Conservation (phyloP, 352 stramenopile genomes). For the Phytophthora colocasiae region DNA sequence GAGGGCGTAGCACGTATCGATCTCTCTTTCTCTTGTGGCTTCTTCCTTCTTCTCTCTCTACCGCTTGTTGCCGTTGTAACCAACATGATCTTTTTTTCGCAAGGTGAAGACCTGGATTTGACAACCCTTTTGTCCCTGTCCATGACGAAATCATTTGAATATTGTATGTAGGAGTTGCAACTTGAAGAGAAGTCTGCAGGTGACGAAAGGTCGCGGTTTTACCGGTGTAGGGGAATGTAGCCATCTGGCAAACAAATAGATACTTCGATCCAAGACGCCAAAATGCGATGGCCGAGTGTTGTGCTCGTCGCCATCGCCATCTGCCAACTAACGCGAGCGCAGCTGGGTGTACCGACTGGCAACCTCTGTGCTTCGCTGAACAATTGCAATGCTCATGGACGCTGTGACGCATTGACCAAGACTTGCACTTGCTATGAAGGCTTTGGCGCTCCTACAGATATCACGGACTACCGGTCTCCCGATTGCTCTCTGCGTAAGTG, state of each 20-base stretch:
- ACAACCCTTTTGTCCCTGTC: constrained; percentile 13
- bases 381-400: constrained; percentile 91
- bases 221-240: constrained; percentile 14
- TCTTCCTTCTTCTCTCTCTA: constrained; percentile 14
- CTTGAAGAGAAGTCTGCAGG: not conserved
- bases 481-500: constrained; percentile 82
- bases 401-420: constrained; percentile 84
- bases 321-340: constrained; percentile 23
- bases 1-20: constrained; percentile 6
- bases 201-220: constrained; percentile 23
- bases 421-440: constrained; percentile 91
- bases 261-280: not conserved
- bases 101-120: constrained; percentile 1
- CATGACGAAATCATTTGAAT: constrained; percentile 4
- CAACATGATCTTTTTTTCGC: constrained; percentile 34
- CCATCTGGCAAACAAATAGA: constrained; percentile 16
- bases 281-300: not conserved
- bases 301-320: constrained; percentile 3
- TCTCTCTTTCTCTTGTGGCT: constrained; percentile 11
- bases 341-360: constrained; percentile 61
- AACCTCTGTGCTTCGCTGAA: constrained; percentile 81
- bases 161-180: too few relatives aligned
- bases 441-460: constrained; percentile 83
- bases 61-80: constrained; percentile 31
- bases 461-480: constrained; percentile 76